Evolutionary conservation across 192 early-diverging fungal genomes (phyloP).

Genomic region (Phlyctochytrium bullatum): DNA sequence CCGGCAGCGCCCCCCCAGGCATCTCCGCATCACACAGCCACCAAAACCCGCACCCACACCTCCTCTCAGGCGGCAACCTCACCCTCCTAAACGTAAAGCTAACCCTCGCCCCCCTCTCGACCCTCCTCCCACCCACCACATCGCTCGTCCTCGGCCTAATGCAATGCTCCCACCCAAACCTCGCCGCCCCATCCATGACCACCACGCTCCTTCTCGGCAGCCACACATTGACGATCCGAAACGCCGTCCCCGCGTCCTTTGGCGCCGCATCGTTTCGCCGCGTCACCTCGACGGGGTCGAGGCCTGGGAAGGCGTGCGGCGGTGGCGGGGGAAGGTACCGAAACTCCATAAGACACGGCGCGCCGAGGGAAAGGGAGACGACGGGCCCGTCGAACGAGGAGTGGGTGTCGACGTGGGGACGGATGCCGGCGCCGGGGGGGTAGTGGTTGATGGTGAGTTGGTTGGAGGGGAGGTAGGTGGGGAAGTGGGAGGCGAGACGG

Average conservation of each 20-base stretch:
- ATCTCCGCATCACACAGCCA: constrained; percentile 30
- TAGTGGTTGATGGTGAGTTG: constrained; percentile 51
- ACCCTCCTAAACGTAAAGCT: constrained; percentile 22
- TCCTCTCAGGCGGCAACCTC: neutral
- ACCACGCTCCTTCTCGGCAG: constrained; percentile 37
- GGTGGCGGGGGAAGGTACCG: constrained; percentile 26
- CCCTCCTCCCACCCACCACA: constrained; percentile 19
- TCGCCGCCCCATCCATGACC: constrained; percentile 36
- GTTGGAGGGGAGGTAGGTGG: constrained; percentile 25
- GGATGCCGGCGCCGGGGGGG: constrained; percentile 45
- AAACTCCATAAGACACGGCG: constrained; percentile 47
- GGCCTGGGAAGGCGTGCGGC: neutral
- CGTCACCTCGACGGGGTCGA: neutral
- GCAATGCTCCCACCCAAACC: constrained; percentile 52
- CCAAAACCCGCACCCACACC: constrained; percentile 8
- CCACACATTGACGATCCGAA: constrained; percentile 26
- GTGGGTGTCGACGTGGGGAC: constrained; percentile 50
- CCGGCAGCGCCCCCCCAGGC: constrained; percentile 19
- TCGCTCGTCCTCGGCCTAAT: constrained; percentile 43
- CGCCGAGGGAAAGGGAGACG: constrained; percentile 36
- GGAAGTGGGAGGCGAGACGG: neutral
- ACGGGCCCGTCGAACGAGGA: constrained; percentile 42
- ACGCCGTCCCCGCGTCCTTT: neutral
- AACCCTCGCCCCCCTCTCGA: constrained; percentile 14
- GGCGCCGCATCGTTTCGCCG: neutral